These are phyloP conservation scores for Solanum lycopersicoides DNA, from an alignment of 257 asterid genomes.

Conservation along the genomic window DNA sequence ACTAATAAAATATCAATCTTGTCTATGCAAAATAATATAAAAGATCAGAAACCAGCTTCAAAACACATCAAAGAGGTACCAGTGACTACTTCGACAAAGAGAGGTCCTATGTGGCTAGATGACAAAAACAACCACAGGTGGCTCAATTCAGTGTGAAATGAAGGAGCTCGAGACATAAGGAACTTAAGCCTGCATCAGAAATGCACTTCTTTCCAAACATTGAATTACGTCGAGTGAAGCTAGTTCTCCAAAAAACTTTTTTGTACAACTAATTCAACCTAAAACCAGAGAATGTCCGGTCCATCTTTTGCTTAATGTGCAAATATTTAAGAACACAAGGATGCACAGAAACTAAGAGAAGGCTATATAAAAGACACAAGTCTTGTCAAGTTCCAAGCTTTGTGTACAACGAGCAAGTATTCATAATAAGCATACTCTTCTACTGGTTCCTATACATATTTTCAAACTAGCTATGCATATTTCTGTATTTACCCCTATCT, in stretches of 20 bases:
- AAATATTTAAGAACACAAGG: background rate
- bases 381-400: background rate
- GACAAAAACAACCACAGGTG: background rate
- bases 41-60: background rate
- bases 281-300: background rate
- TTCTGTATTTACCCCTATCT: background rate
- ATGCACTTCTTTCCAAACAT: background rate
- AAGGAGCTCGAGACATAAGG: background rate
- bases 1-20: background rate
- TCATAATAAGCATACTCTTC: background rate
- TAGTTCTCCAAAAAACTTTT: background rate
- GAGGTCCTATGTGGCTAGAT: background rate
- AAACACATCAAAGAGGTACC: background rate
- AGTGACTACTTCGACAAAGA: background rate
- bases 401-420: background rate
- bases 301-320: background rate
- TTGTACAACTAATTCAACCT: background rate
- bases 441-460: background rate
- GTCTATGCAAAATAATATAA: background rate
- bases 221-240: background rate
- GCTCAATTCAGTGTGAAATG: background rate
- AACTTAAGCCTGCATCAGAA: background rate
- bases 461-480: background rate
- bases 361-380: background rate
- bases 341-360: background rate